Evolutionary conservation across 306 rosid species (phyloP).

Genomic region (Trichosanthes truncata): DNA sequence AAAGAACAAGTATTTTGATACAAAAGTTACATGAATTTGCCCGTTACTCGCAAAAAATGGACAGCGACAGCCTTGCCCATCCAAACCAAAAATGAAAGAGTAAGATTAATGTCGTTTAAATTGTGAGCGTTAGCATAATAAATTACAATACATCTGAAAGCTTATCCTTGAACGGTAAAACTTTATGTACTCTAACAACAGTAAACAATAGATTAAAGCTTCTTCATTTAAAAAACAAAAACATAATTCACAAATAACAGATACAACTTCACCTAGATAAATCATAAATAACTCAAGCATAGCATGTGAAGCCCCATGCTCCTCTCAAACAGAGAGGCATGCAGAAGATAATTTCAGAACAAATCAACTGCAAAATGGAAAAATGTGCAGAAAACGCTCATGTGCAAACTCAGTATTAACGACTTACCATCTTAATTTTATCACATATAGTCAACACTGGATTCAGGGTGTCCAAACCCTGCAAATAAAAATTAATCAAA

Average conservation of each 20-base stretch:
- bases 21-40: neutral
- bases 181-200: neutral
- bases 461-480: conserved; percentile 74
- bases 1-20: neutral
- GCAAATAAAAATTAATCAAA: conserved; percentile 15
- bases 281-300: neutral
- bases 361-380: neutral
- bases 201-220: neutral
- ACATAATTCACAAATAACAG: neutral
- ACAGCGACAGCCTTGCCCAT: neutral
- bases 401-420: neutral
- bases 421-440: conserved; percentile 58
- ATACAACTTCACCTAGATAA: neutral
- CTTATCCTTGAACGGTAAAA: neutral
- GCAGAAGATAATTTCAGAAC: neutral
- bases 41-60: neutral
- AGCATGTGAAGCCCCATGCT: neutral
- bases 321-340: neutral
- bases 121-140: neutral
- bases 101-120: neutral
- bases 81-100: neutral
- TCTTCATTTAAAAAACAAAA: neutral
- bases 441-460: conserved; percentile 58
- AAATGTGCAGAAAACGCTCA: neutral
- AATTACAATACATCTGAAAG: neutral